Conservation (phyloP, 176 grass and related monocot genomes). For the Themeda triandra region DNA sequence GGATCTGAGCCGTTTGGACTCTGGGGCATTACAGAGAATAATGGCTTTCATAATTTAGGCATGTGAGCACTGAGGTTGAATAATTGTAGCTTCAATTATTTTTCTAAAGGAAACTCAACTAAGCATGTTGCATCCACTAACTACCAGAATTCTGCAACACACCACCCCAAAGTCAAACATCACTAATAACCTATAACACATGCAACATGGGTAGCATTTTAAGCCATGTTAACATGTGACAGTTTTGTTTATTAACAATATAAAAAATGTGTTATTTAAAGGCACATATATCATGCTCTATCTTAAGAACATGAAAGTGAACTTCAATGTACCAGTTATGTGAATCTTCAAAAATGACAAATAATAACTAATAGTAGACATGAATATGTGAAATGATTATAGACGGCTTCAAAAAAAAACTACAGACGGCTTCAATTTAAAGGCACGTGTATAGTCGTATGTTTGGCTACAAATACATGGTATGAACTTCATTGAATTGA, state of each 20-base stretch:
- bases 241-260: not conserved
- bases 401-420: not conserved
- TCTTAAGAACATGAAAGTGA: not conserved
- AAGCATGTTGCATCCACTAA: not conserved
- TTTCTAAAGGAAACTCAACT: too few relatives aligned
- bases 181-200: not conserved
- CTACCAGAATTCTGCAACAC: not conserved
- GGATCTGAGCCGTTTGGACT: too few relatives aligned
- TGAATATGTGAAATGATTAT: slow-evolving; percentile 5
- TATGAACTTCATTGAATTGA: not conserved
- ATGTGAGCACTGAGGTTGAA: too few relatives aligned
- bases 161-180: not conserved
- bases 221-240: not conserved
- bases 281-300: not conserved
- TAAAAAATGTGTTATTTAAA: not conserved
- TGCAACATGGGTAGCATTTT: not conserved
- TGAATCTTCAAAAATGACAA: not conserved
- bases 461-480: too few relatives aligned
- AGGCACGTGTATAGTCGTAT: too few relatives aligned
- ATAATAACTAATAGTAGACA: not conserved
- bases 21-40: too few relatives aligned
- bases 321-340: not conserved
- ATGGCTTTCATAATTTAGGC: too few relatives aligned
- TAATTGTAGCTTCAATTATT: too few relatives aligned
- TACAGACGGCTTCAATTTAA: too few relatives aligned